phyloP scores from a whole-genome alignment of 331 rosid genomes.

The Cydonia oblonga region DNA sequence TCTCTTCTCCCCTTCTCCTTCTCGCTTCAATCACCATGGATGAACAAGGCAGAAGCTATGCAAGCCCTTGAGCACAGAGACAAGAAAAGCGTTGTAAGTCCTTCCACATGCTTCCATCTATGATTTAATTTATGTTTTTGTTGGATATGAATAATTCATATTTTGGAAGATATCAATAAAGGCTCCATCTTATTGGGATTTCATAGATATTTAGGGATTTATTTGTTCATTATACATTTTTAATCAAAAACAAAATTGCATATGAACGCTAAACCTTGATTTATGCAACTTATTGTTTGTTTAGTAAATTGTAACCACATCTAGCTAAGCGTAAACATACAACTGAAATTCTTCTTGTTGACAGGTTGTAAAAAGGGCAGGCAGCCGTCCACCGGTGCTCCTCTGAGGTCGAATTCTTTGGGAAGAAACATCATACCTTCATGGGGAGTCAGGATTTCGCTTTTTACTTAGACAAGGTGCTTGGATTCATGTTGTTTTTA shows the following conservation, averaged over 20 bases:
- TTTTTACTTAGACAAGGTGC: constrained; percentile 59
- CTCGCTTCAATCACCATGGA: no score
- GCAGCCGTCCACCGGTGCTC: constrained; percentile 62
- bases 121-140: no score
- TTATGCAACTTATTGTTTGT: not conserved
- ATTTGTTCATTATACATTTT: no score
- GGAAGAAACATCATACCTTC: constrained; percentile 38
- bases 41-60: no score
- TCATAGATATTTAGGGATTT: no score
- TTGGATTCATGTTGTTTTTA: constrained; percentile 53
- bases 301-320: not conserved
- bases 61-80: no score
- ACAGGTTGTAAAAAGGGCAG: constrained; percentile 57
- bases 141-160: no score
- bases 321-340: not conserved
- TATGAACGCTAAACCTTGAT: not conserved
- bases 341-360: not conserved
- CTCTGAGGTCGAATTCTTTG: constrained; percentile 49
- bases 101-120: no score
- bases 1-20: not conserved
- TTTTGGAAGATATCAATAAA: no score
- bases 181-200: no score
- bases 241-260: no score
- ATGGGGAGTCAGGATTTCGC: constrained; percentile 90
- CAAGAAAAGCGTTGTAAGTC: no score